Base-by-base conservation (phyloP, 441 rosid species). In the Gossypium schwendimanii region DNA sequence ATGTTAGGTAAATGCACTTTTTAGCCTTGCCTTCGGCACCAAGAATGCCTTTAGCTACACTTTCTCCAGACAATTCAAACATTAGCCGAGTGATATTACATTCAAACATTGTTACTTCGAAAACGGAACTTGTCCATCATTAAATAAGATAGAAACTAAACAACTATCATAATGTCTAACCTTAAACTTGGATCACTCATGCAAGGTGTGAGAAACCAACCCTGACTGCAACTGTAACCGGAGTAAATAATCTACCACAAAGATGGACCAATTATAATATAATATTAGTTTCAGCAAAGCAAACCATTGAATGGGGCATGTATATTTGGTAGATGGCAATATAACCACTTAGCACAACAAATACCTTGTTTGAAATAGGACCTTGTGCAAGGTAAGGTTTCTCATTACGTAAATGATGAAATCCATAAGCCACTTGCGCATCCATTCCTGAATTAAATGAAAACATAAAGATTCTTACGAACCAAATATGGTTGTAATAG, bases 121-220 rank as follows among this genome's bases (percentile, higher is more conserved):
- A n/a, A 28, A 60, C 2, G 20, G 20, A 26, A 60, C 14, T 12
- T n/a, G 23, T 8, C 44, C 23, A 33, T 31, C 17, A 33, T 8
- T 31, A 20, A 39, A n/a, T 45, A 26, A 66, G 41, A 26, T 14
- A 10, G 41, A 66, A 26, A 12, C 7, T 26, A 66, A 66, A 47
- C 20, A 66, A 66, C 2, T 26, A 50, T 50, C 23, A 66, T 3
- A 67, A 67, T 49, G 54, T 72, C 87, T 76, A 75, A 92, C 97
- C 97, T 92, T 79, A 94, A 86, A 75, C 89, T 75, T 26, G 98
- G 97, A 84, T 86, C 87, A 71, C 86, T 89, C 26, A 75, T 89
- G 83, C 96, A 94, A 79, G 96, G 98, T 2, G 98, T 89, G 77
- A 92, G 84, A 75, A 94, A 94, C 98, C 98, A 92, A 74, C 97